phyloP scores from a whole-genome alignment of 495 filamentous ascomycete genomes.

The Penicillium daleae region DNA sequence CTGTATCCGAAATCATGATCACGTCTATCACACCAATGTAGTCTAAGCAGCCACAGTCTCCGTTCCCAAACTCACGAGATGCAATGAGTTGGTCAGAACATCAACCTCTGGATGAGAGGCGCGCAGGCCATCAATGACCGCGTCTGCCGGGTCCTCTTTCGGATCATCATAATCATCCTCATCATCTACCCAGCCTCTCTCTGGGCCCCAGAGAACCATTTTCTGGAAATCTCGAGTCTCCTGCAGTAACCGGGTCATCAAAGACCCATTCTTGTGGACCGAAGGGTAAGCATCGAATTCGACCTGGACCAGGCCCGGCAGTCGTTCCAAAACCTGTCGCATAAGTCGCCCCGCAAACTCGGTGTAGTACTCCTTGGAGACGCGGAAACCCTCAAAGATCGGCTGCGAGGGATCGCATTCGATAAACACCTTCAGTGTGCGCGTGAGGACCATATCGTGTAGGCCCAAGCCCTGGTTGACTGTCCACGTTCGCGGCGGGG shows the following conservation, averaged over 20 bases:
- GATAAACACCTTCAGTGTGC: slow-evolving; percentile 72
- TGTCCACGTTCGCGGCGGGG: slow-evolving; percentile 73
- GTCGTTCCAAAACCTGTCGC: slow-evolving; percentile 56
- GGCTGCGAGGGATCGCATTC: slow-evolving; percentile 77
- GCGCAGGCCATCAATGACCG: slow-evolving; percentile 23
- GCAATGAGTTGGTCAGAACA: slow-evolving; percentile 20
- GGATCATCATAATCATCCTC: slow-evolving; percentile 35
- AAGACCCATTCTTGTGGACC: slow-evolving; percentile 67
- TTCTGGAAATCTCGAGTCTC: slow-evolving; percentile 55
- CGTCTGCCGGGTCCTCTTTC: slow-evolving; percentile 23
- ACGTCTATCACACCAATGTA: slow-evolving; percentile 8
- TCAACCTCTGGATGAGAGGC: slow-evolving; percentile 22
- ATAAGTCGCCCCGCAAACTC: slow-evolving; percentile 66
- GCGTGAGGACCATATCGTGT: slow-evolving; percentile 61
- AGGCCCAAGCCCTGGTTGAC: slow-evolving; percentile 69
- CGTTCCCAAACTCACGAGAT: slow-evolving; percentile 21
- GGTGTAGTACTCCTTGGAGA: slow-evolving; percentile 73
- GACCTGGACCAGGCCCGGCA: slow-evolving; percentile 64
- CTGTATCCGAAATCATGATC: slow-evolving; percentile 19
- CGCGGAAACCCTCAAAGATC: slow-evolving; percentile 73
- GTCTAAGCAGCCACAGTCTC: slow-evolving; percentile 7
- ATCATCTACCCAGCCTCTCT: slow-evolving; percentile 63
- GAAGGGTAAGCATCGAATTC: slow-evolving; percentile 77
- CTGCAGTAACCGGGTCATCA: slow-evolving; percentile 70
- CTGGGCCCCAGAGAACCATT: slow-evolving; percentile 68